These are phyloP conservation scores for Pseudocercospora macadamiae DNA, from an alignment of 2,329 filamentous ascomycete species.

Conservation along the genomic window DNA sequence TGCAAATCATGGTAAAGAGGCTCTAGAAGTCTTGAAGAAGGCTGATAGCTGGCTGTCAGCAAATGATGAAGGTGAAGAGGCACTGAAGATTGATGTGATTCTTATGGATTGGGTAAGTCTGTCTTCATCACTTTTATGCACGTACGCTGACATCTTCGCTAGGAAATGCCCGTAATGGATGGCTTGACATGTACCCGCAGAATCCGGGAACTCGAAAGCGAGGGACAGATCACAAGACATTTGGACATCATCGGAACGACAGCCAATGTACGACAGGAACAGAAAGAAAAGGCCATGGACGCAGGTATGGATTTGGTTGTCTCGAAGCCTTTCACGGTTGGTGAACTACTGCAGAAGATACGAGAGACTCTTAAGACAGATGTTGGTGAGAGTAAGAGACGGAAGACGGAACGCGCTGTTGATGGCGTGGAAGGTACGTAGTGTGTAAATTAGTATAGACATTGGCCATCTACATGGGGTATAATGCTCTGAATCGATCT, in stretches of 20 bases:
- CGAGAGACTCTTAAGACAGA: background rate
- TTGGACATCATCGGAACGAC: slow-evolving; percentile 1
- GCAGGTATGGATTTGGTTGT: background rate
- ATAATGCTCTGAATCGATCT: no score
- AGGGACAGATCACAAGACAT: background rate
- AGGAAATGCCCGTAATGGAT: slow-evolving; percentile 35
- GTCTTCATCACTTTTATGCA: background rate
- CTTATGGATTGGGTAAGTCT: slow-evolving; percentile 25
- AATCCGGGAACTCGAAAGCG: slow-evolving; percentile 28
- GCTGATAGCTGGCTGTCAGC: slow-evolving; percentile 17
- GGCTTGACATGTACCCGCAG: slow-evolving; percentile 29
- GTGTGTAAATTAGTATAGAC: no score
- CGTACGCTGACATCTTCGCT: background rate
- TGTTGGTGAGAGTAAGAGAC: background rate
- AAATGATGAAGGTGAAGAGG: background rate
- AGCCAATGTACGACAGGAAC: slow-evolving; percentile 2
- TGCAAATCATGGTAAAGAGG: slow-evolving; percentile 32
- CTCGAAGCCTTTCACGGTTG: slow-evolving; percentile 7
- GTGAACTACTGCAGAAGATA: background rate
- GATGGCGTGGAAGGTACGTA: no score
- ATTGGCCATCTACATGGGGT: no score
- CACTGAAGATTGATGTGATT: slow-evolving; percentile 24
- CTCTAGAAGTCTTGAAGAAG: slow-evolving; percentile 24
- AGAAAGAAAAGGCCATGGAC: background rate
- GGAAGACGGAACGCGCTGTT: no score